These are phyloP conservation scores for Candida silvicultrix DNA, from an alignment of 805 yeast species.

Conservation along the genomic window DNA sequence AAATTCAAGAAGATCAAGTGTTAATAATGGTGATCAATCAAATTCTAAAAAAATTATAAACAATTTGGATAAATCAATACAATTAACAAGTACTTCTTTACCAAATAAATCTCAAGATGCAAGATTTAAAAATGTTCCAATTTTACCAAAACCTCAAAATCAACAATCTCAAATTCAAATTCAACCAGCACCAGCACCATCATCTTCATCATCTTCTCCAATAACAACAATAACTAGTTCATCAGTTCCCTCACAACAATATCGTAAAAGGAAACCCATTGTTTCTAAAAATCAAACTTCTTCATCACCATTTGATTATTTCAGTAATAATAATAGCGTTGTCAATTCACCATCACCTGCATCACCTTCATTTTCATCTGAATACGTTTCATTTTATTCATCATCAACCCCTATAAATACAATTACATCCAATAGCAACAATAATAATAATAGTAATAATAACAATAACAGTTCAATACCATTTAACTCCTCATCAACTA, in stretches of 20 bases:
- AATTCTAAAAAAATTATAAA: constrained; percentile 9
- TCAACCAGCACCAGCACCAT: background rate
- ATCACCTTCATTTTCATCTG: background rate
- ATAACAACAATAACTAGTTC: background rate
- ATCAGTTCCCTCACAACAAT: background rate
- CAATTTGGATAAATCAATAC: constrained; percentile 17
- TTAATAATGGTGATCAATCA: constrained; percentile 6
- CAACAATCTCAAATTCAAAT: background rate
- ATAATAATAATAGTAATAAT: constrained; percentile 9
- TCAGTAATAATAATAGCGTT: background rate
- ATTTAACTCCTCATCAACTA: constrained; percentile 11
- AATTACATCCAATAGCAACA: constrained; percentile 7
- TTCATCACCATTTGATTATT: background rate
- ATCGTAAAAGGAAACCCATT: background rate
- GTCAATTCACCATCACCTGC: background rate
- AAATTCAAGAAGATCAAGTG: constrained; percentile 24
- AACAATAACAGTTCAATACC: constrained; percentile 7
- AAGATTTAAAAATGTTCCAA: constrained; percentile 21
- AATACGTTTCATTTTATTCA: constrained; percentile 1
- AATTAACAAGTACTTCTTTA: constrained; percentile 13
- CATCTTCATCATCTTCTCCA: background rate
- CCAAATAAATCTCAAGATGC: constrained; percentile 5
- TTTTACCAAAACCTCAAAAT: constrained; percentile 20
- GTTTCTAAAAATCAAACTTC: background rate
- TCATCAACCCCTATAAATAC: constrained; percentile 3